A percentile compares a stretch with the other conserved stretches of the same genome.
Evolutionary conservation across 306 rosid genomes (phyloP).

Genomic region (Cucumis cinereus): DNA sequence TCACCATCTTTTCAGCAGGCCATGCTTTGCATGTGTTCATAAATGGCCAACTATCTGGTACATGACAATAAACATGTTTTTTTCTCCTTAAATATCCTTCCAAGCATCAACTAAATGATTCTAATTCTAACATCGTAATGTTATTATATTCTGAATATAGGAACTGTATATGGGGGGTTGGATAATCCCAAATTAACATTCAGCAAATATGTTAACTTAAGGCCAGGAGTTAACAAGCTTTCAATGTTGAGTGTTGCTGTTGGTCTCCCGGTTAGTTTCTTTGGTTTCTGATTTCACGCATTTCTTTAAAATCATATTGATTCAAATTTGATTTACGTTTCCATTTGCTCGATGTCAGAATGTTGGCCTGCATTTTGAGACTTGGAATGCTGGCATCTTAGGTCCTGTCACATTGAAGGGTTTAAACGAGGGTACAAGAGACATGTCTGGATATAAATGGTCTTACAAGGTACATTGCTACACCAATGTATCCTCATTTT

Average conservation of each 20-base stretch:
- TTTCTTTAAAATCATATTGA: neutral
- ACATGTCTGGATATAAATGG: conserved; percentile 75
- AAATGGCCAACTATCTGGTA: conserved; percentile 84
- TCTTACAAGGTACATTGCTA: conserved; percentile 60
- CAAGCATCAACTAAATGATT: neutral
- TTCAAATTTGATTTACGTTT: neutral
- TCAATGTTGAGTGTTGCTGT: conserved; percentile 73
- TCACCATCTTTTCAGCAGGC: conserved; percentile 75
- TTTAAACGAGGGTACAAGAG: conserved; percentile 76
- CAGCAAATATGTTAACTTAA: conserved; percentile 43
- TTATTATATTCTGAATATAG: conserved; percentile 28
- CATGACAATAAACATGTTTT: conserved; percentile 2
- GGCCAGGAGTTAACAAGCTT: conserved; percentile 74
- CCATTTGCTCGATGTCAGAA: conserved; percentile 37
- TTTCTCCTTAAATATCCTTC: neutral
- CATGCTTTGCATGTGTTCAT: conserved; percentile 84
- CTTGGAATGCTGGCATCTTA: conserved; percentile 86
- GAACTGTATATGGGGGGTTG: conserved; percentile 53
- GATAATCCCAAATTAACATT: conserved; percentile 52
- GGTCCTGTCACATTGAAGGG: conserved; percentile 82
- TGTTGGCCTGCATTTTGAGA: conserved; percentile 69
- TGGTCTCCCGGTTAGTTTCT: conserved; percentile 74
- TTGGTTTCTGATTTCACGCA: neutral
- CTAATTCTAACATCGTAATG: neutral
- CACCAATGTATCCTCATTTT: neutral